Conservation (phyloP, 1,284 basidiomycete species). For the Irpex sp. region DNA sequence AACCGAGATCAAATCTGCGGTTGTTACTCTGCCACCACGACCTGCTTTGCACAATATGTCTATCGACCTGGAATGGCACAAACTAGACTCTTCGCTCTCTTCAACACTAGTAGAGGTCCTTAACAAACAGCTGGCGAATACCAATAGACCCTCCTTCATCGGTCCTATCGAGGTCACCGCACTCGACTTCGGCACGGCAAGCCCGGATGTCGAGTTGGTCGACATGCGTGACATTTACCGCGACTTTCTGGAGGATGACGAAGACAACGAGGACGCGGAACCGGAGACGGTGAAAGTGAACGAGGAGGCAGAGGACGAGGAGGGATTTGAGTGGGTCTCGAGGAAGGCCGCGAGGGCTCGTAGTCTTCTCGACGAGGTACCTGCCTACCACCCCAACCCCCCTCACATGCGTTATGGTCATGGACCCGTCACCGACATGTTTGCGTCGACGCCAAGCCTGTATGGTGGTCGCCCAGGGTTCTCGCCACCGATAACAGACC, state of each 20-base stretch:
- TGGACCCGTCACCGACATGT: slow-evolving; percentile 50
- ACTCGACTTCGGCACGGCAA: slow-evolving; percentile 82
- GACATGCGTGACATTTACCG: slow-evolving; percentile 93
- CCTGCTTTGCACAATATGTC: slow-evolving; percentile 46
- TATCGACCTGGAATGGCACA: slow-evolving; percentile 77
- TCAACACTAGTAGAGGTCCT: slow-evolving; percentile 72
- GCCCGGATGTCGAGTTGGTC: slow-evolving; percentile 86
- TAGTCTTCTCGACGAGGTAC: slow-evolving; percentile 48
- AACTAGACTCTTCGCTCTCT: slow-evolving; percentile 71
- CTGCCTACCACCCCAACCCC: slow-evolving; percentile 63
- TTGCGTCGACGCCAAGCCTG: slow-evolving; percentile 49
- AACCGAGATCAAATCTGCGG: background rate
- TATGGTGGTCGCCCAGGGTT: slow-evolving; percentile 39
- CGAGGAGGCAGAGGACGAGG: slow-evolving; percentile 54
- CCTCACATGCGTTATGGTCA: slow-evolving; percentile 69
- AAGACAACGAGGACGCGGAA: slow-evolving; percentile 50
- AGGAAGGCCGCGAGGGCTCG: slow-evolving; percentile 50
- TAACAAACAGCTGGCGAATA: slow-evolving; percentile 73
- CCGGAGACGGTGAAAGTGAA: slow-evolving; percentile 50
- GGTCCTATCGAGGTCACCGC: slow-evolving; percentile 85
- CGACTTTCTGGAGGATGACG: slow-evolving; percentile 86
- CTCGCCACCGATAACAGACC: slow-evolving; percentile 40
- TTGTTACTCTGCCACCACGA: background rate
- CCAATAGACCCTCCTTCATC: slow-evolving; percentile 85
- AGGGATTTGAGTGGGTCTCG: slow-evolving; percentile 74